A percentile compares a stretch with the other conserved stretches of the same genome.
These are phyloP conservation scores for Diplotaxis tenuifolia DNA, from an alignment of 345 rosid genomes.

Conservation along the genomic window DNA sequence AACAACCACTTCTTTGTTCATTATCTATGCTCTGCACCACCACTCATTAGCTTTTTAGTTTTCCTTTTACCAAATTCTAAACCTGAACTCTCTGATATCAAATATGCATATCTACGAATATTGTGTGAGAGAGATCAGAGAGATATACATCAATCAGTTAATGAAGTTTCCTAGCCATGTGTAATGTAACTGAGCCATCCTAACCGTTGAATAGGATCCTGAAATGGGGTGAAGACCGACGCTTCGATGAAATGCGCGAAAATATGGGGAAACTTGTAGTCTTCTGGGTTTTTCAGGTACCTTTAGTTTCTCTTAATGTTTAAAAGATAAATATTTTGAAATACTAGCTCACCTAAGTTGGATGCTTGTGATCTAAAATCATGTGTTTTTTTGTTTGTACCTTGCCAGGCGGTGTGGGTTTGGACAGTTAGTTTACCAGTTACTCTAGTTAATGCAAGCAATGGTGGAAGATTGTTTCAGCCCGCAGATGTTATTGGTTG, in stretches of 20 bases:
- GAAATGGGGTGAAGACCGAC: constrained; percentile 95
- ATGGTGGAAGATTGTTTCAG: constrained; percentile 57
- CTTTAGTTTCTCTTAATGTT: constrained; percentile 5
- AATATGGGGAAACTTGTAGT: constrained; percentile 67
- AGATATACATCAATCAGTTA: not conserved
- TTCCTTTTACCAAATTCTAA: not conserved
- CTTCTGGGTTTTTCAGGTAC: constrained; percentile 87
- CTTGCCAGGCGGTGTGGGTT: constrained; percentile 82
- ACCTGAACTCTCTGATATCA: not conserved
- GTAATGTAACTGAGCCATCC: constrained; percentile 1
- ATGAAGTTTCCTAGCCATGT: constrained; percentile 3
- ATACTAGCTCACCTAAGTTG: not conserved
- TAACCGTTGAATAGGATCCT: constrained; percentile 51
- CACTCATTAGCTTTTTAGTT: not conserved
- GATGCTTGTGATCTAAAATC: constrained; percentile 8
- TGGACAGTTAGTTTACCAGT: constrained; percentile 95
- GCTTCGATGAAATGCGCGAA: constrained; percentile 79
- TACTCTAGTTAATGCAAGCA: constrained; percentile 80
- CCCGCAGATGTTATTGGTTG: constrained; percentile 78
- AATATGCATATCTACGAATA: not conserved
- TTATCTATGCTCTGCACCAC: not conserved
- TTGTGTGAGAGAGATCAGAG: not conserved
- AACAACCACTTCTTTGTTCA: not conserved
- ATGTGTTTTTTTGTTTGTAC: not conserved
- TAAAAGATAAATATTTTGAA: not conserved